Evolutionary conservation across 2,329 filamentous ascomycete genomes (phyloP).

Genomic region (Chaetomiaceae sp.): DNA sequence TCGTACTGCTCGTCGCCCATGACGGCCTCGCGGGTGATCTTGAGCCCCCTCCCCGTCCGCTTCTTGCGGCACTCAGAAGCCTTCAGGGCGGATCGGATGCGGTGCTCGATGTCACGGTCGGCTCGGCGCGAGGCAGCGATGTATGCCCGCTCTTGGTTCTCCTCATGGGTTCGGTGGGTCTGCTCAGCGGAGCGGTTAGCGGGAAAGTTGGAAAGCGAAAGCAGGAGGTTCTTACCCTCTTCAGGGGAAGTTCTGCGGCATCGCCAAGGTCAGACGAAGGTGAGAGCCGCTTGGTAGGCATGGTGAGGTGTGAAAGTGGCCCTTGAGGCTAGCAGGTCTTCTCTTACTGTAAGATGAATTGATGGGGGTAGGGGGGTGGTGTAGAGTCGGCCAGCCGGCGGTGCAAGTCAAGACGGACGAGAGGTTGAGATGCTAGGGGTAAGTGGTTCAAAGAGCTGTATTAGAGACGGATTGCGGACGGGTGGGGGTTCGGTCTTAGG

Average conservation of each 20-base stretch:
- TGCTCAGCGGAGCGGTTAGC: slow-evolving; percentile 30
- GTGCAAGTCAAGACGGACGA: too few species aligned
- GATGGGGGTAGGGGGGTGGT: too few species aligned
- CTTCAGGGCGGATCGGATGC: slow-evolving; percentile 79
- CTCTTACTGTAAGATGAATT: background rate
- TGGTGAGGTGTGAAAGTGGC: too few species aligned
- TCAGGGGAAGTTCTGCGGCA: background rate
- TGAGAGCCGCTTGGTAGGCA: slow-evolving; percentile 4
- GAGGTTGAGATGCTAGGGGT: too few species aligned
- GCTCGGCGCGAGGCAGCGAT: slow-evolving; percentile 85
- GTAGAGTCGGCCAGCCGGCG: too few species aligned
- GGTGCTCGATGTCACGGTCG: slow-evolving; percentile 81
- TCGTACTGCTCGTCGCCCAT: slow-evolving; percentile 94
- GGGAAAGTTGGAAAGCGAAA: background rate
- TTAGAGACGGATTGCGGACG: too few species aligned
- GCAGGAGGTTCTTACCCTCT: background rate
- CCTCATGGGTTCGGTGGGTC: slow-evolving; percentile 60
- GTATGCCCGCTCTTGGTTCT: slow-evolving; percentile 84
- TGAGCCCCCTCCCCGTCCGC: slow-evolving; percentile 75
- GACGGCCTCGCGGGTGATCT: slow-evolving; percentile 81
- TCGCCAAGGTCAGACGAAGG: background rate
- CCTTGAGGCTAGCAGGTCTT: background rate
- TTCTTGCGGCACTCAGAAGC: slow-evolving; percentile 90
- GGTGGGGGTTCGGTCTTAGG: too few species aligned
- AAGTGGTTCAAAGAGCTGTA: background rate